A percentile compares a stretch with the other conserved stretches of the same genome.
Evolutionary conservation across 2,329 filamentous ascomycete species (phyloP).

Genomic region (Cordyceps militaris): DNA sequence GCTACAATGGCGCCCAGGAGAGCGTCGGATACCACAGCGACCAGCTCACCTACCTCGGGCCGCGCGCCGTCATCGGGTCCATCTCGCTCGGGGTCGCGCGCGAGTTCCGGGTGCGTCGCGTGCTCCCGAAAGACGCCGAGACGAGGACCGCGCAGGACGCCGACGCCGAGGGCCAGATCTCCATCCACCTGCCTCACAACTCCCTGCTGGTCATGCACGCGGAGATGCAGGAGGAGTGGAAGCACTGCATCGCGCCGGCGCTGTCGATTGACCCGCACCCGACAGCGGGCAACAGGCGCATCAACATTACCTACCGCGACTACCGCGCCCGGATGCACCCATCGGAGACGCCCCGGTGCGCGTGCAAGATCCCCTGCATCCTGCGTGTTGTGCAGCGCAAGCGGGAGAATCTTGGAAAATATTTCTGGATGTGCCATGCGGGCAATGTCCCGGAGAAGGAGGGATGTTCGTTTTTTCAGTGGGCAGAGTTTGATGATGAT

Average conservation of each 20-base stretch:
- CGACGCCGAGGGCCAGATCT: constrained; percentile 75
- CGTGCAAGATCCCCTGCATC: constrained; percentile 60
- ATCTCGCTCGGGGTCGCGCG: constrained; percentile 86
- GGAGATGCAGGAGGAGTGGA: constrained; percentile 97
- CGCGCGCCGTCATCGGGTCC: constrained; percentile 80
- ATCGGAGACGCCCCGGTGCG: constrained; percentile 67
- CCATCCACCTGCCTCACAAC: constrained; percentile 91
- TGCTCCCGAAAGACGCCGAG: constrained; percentile 54
- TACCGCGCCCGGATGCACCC: constrained; percentile 76
- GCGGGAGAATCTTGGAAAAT: constrained; percentile 66
- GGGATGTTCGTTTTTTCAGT: constrained; percentile 72
- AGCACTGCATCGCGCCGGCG: constrained; percentile 74
- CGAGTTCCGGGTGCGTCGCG: constrained; percentile 79
- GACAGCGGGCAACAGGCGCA: constrained; percentile 67
- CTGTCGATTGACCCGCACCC: constrained; percentile 78
- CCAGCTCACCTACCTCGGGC: constrained; percentile 87
- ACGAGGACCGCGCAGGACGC: constrained; percentile 36
- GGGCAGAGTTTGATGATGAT: constrained; percentile 82
- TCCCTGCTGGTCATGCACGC: constrained; percentile 93
- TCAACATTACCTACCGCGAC: constrained; percentile 91
- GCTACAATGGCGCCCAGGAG: constrained; percentile 75
- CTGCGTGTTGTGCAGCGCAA: constrained; percentile 75
- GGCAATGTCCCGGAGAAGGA: constrained; percentile 62
- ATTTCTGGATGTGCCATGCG: constrained; percentile 92
- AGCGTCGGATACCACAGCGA: constrained; percentile 90